Percentiles rank a stretch among this genome's conserved stretches.
Conservation (phyloP, 768 basidiomycete species). For the Trametes sanguinea region DNA sequence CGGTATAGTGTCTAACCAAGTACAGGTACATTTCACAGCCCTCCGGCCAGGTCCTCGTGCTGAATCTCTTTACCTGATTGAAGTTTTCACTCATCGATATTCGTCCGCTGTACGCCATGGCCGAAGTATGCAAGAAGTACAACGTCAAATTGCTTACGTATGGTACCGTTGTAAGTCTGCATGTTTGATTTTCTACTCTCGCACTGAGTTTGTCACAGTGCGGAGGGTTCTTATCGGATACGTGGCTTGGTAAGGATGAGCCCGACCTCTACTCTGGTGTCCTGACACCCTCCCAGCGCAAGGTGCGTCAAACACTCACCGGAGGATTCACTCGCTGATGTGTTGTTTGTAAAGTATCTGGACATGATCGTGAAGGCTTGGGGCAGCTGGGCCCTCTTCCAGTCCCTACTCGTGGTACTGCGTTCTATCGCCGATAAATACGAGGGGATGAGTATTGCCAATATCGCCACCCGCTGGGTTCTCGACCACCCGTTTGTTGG, state of each 20-base stretch:
- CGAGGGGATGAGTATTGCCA: constrained; percentile 67
- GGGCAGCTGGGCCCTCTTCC: constrained; percentile 80
- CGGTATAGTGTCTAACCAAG: constrained; percentile 78
- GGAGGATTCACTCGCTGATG: no score
- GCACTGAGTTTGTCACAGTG: constrained; percentile 49
- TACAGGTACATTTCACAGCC: constrained; percentile 55
- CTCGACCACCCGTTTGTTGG: constrained; percentile 77
- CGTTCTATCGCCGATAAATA: constrained; percentile 68
- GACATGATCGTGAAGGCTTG: constrained; percentile 80
- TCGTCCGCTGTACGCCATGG: constrained; percentile 75
- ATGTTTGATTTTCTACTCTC: not conserved
- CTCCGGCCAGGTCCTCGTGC: not conserved
- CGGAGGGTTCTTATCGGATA: constrained; percentile 79
- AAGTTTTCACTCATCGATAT: constrained; percentile 85
- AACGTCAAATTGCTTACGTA: constrained; percentile 77
- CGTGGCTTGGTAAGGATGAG: constrained; percentile 66
- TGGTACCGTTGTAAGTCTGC: constrained; percentile 68
- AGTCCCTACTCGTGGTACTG: constrained; percentile 58
- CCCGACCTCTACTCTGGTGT: constrained; percentile 69
- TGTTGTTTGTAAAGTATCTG: constrained; percentile 56
- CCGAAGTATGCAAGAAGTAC: constrained; percentile 73
- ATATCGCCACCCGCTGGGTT: constrained; percentile 82
- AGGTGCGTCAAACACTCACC: constrained; percentile 46
- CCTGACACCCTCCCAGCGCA: constrained; percentile 81
- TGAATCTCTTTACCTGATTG: not conserved